phyloP scores from a whole-genome alignment of 345 rosid genomes.

The Lenwebbia sp. region DNA sequence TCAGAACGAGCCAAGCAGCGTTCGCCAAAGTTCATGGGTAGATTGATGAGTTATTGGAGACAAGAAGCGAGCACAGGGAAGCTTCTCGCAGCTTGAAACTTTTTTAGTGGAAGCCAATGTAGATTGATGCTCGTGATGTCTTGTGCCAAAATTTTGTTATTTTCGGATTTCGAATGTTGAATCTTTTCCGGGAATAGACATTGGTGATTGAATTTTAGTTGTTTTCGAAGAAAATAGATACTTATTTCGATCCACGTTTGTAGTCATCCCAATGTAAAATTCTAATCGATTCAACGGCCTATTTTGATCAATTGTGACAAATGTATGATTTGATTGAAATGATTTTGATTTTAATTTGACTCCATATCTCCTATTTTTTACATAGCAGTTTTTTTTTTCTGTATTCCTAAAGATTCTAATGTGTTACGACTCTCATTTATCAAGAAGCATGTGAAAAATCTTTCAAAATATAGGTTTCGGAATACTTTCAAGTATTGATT shows the following conservation, averaged over 20 bases:
- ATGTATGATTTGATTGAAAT: background rate
- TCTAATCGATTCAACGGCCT: background rate
- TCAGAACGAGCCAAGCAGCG: too few relatives aligned
- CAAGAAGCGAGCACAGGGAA: too few relatives aligned
- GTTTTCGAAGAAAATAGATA: background rate
- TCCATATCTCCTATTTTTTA: background rate
- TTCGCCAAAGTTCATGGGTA: too few relatives aligned
- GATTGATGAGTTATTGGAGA: too few relatives aligned
- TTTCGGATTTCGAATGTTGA: background rate
- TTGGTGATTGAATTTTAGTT: background rate
- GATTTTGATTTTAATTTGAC: background rate
- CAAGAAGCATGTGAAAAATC: background rate
- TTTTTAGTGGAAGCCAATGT: background rate
- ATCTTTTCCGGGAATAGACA: background rate
- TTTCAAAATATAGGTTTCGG: background rate
- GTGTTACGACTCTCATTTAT: background rate
- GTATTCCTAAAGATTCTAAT: background rate
- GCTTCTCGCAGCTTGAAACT: too few relatives aligned
- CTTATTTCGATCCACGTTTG: background rate
- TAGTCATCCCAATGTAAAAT: background rate
- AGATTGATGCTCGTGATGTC: background rate
- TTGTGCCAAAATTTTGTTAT: background rate
- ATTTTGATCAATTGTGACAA: background rate
- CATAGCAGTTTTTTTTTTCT: background rate
- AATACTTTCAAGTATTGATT: background rate